Evolutionary conservation across 169 alveolate species (phyloP).

Genomic region (Plasmodium billcollinsi): DNA sequence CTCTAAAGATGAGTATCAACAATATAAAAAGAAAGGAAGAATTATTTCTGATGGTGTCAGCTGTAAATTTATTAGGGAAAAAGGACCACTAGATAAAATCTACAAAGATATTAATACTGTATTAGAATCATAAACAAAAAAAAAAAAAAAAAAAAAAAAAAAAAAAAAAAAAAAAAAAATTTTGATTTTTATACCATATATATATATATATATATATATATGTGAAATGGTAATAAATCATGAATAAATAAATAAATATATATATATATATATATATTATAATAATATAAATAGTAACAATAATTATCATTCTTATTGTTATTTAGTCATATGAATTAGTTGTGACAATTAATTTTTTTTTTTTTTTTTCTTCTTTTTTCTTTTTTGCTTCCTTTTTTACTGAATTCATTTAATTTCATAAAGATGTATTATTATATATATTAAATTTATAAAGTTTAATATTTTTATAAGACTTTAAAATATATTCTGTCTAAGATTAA

Average conservation of each 20-base stretch:
- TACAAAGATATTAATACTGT: constrained; percentile 74
- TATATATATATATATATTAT: constrained; percentile 6
- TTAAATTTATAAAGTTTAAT: too few relatives aligned
- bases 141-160: too few relatives aligned
- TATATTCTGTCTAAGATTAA: too few relatives aligned
- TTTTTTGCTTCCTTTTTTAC: too few relatives aligned
- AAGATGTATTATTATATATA: too few relatives aligned
- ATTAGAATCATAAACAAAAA: constrained; percentile 21
- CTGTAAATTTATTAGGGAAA: constrained; percentile 89
- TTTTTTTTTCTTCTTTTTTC: too few relatives aligned
- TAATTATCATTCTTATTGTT: too few relatives aligned
- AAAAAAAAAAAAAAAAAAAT: not conserved
- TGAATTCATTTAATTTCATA: too few relatives aligned
- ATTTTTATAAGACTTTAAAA: too few relatives aligned
- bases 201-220: constrained; percentile 1
- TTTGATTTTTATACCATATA: constrained; percentile 7
- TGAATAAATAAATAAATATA: not conserved
- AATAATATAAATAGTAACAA: too few relatives aligned
- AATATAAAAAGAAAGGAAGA: constrained; percentile 95
- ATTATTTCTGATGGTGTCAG: constrained; percentile 92
- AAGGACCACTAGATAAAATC: constrained; percentile 85
- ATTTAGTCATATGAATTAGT: too few relatives aligned
- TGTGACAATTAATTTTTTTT: too few relatives aligned
- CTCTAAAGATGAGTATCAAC: constrained; percentile 95
- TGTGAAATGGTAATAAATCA: not conserved